A percentile compares a stretch with the other conserved stretches of the same genome.
Conservation (phyloP, 805 yeast genomes). For the Pichia deserticola region DNA sequence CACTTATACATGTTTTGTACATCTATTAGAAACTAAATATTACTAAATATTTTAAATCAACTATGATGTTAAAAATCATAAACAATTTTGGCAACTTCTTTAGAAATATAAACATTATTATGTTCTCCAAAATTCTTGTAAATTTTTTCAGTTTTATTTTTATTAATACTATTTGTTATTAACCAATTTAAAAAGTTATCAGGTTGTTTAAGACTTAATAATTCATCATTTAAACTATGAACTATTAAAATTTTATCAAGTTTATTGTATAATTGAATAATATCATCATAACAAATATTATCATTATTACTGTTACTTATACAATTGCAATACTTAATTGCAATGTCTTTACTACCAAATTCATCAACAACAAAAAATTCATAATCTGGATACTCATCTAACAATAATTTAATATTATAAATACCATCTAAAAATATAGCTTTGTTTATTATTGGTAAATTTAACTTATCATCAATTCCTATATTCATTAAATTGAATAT, state of each 20-base stretch:
- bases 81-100: slow-evolving; percentile 23
- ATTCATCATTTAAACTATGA: slow-evolving; percentile 64
- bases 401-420: slow-evolving; percentile 42
- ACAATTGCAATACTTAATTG: slow-evolving; percentile 14
- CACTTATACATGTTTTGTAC: no score
- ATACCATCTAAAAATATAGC: slow-evolving; percentile 61
- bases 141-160: slow-evolving; percentile 13
- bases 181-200: slow-evolving; percentile 32
- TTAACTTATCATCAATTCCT: no score
- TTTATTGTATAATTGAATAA: slow-evolving; percentile 4
- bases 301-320: slow-evolving; percentile 6
- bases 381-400: slow-evolving; percentile 58
- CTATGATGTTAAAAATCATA: no score
- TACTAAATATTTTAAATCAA: no score
- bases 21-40: no score
- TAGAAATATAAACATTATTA: slow-evolving; percentile 50
- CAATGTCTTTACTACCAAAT: slow-evolving; percentile 27
- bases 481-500: background rate
- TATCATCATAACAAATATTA: background rate
- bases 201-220: slow-evolving; percentile 48
- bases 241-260: slow-evolving; percentile 32
- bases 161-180: background rate
- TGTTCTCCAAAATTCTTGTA: slow-evolving; percentile 49
- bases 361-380: slow-evolving; percentile 52
- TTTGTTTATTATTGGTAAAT: slow-evolving; percentile 16